Percentiles rank a stretch among this genome's conserved stretches.
Conservation (phyloP, 2,329 filamentous ascomycete species). For the Sarocladium brachiariae region DNA sequence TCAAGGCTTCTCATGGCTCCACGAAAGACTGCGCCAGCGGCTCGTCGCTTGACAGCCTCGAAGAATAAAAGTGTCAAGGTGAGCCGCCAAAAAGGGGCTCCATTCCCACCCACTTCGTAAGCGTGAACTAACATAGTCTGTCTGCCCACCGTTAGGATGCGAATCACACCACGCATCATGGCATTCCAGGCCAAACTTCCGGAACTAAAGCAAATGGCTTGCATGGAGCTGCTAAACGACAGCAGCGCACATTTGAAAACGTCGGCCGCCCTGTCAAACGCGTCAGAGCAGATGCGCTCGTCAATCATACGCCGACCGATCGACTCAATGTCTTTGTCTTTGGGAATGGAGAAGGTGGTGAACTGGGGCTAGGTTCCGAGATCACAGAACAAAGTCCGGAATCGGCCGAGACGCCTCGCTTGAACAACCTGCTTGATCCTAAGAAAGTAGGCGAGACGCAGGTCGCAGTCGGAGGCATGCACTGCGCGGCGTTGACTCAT, state of each 20-base stretch:
- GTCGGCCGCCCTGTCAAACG: not conserved
- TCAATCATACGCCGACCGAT: not conserved
- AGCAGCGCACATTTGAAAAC: not conserved
- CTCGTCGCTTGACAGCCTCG: not conserved
- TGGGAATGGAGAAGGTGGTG: not conserved
- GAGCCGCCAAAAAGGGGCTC: not conserved
- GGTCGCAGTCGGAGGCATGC: slow-evolving; percentile 57
- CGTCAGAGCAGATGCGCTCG: not conserved
- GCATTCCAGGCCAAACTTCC: not conserved
- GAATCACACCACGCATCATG: not conserved
- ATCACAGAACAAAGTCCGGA: not conserved
- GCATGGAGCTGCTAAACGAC: not conserved
- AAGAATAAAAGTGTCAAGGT: not conserved
- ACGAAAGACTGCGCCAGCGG: not conserved
- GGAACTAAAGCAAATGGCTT: not conserved
- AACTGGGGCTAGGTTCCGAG: not conserved
- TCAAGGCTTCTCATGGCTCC: not conserved
- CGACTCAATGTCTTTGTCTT: not conserved
- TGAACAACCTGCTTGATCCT: slow-evolving; percentile 49
- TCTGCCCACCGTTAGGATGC: not conserved
- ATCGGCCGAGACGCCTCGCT: slow-evolving; percentile 7
- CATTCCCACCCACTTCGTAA: not conserved
- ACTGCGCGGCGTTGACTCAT: slow-evolving; percentile 53
- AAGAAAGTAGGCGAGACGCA: slow-evolving; percentile 52
- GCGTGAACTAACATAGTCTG: not conserved